phyloP scores from a whole-genome alignment of 345 rosid species.

The Eucalyptus regnans region DNA sequence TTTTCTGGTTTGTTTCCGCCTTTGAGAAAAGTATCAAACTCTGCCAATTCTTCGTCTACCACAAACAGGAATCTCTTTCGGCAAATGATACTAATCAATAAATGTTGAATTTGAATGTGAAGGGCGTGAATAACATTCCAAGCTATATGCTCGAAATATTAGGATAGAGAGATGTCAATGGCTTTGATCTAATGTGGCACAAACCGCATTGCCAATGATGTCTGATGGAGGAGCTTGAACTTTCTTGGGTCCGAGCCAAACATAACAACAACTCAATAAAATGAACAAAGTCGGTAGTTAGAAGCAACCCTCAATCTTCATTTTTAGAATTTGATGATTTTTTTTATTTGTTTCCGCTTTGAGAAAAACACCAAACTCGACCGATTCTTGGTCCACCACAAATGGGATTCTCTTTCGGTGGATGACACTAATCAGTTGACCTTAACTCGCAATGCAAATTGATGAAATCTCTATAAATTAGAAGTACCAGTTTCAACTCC shows the following conservation, averaged over 20 bases:
- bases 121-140: no score
- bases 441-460: neutral
- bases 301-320: neutral
- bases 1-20: neutral
- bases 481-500: no score
- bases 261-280: neutral
- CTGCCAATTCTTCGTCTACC: neutral
- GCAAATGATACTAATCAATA: neutral
- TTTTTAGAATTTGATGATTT: neutral
- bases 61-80: neutral
- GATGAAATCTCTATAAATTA: no score
- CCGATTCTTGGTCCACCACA: neutral
- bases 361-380: neutral
- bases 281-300: neutral
- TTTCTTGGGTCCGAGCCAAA: conserved; percentile 26
- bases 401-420: neutral
- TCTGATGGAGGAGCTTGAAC: conserved; percentile 36
- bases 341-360: neutral
- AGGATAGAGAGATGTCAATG: neutral
- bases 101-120: neutral
- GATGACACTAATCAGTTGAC: neutral
- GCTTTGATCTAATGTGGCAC: neutral
- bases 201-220: conserved; percentile 1
- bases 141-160: no score
- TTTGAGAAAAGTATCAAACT: neutral